Evolutionary conservation across 2,329 filamentous ascomycete genomes (phyloP).

Genomic region (Botryotinia globosa): DNA sequence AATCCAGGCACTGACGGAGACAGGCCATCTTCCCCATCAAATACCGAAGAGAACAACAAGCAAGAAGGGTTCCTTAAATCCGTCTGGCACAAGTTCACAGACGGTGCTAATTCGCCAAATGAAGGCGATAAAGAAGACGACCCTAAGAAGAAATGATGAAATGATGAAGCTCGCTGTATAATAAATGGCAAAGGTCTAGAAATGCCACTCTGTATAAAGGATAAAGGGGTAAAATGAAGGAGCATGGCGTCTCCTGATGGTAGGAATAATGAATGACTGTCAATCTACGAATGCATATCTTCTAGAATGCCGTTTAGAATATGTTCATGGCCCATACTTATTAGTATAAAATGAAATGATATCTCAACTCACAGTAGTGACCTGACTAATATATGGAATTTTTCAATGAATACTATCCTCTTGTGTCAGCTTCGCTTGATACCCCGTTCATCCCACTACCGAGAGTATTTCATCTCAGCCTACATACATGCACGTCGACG

Average conservation of each 20-base stretch:
- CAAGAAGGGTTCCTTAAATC: conserved; percentile 90
- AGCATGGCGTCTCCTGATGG: conserved; percentile 16
- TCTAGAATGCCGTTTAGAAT: conserved; percentile 8
- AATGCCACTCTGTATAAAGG: conserved; percentile 14
- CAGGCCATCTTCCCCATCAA: conserved; percentile 22
- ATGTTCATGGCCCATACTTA: conserved; percentile 5
- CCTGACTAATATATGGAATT: background rate
- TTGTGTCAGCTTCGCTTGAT: conserved; percentile 1
- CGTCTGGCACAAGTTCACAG: conserved; percentile 90
- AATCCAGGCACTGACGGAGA: conserved; percentile 22
- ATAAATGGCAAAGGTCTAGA: background rate
- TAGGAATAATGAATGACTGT: conserved; percentile 15
- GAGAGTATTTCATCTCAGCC: background rate
- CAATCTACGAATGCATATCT: conserved; percentile 1
- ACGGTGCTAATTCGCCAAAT: conserved; percentile 42
- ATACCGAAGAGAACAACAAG: conserved; percentile 54
- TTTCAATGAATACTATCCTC: background rate
- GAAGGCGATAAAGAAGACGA: conserved; percentile 21
- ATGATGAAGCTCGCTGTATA: conserved; percentile 14
- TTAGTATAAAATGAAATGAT: conserved; percentile 19
- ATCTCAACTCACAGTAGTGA: conserved; percentile 18
- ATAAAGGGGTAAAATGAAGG: conserved; percentile 4
- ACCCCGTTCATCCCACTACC: background rate
- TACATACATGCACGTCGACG: background rate
- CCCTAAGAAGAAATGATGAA: conserved; percentile 17